Conservation (phyloP, 108 stramenopile species). For the Skeletonema tropicum region DNA sequence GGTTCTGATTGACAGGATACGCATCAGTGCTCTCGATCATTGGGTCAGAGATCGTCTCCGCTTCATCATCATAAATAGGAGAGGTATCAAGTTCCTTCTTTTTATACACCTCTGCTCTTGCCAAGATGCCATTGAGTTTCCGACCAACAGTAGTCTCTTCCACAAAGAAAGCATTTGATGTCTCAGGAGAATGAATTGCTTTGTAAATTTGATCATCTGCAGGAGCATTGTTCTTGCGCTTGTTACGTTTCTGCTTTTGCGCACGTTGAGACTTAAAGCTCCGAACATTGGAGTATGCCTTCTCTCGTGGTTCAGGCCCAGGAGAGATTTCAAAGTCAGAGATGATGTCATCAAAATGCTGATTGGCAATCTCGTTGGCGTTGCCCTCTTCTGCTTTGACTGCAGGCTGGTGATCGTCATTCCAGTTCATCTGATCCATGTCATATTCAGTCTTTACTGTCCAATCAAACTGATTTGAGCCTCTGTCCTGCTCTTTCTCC, state of each 20-base stretch:
- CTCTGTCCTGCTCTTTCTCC: constrained; percentile 10
- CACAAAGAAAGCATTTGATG: constrained; percentile 18
- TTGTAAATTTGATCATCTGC: constrained; percentile 9
- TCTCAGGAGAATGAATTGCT: background rate
- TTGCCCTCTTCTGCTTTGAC: background rate
- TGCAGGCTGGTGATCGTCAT: background rate
- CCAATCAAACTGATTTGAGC: constrained; percentile 24
- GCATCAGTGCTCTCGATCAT: background rate
- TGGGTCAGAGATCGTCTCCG: background rate
- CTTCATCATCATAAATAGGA: background rate
- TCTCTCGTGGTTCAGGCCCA: background rate
- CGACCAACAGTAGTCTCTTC: constrained; percentile 39
- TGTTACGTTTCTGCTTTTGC: background rate
- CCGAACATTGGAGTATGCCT: background rate
- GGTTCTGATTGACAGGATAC: background rate
- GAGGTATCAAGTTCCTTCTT: background rate
- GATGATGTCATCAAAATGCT: constrained; percentile 46
- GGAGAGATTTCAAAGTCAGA: constrained; percentile 38
- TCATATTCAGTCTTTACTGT: constrained; percentile 4
- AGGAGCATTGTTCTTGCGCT: background rate
- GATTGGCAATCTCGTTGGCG: constrained; percentile 33
- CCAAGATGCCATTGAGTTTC: constrained; percentile 30
- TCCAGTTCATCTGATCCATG: background rate
- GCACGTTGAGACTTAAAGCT: background rate
- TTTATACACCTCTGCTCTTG: background rate